A percentile compares a stretch with the other conserved stretches of the same genome.
Evolutionary conservation across 768 basidiomycete genomes (phyloP).

Genomic region (Serendipita sp.): DNA sequence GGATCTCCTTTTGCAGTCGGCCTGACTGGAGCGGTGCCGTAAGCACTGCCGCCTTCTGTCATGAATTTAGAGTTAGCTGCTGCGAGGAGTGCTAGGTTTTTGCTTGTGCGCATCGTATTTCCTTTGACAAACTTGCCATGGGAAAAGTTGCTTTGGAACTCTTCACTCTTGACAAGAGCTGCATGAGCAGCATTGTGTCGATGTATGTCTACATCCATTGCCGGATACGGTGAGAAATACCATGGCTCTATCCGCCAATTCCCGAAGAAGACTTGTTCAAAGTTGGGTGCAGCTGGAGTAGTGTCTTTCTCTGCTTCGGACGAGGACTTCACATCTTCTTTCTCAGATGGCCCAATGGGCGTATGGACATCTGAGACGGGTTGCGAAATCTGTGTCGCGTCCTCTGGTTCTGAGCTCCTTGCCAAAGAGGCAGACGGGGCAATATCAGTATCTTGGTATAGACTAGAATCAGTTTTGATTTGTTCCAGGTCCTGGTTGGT

Average conservation of each 20-base stretch:
- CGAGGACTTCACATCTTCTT: too few relatives aligned
- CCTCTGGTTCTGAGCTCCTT: too few relatives aligned
- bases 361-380: too few relatives aligned
- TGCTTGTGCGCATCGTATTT: conserved; percentile 48
- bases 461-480: too few relatives aligned
- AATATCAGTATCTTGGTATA: too few relatives aligned
- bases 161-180: neutral
- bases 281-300: conserved; percentile 32
- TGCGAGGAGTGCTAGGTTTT: conserved; percentile 13
- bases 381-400: too few relatives aligned
- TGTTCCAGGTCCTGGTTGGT: too few relatives aligned
- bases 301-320: neutral
- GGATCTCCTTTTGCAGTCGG: neutral
- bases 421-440: too few relatives aligned
- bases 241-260: conserved; percentile 79
- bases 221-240: conserved; percentile 27
- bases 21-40: neutral
- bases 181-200: neutral
- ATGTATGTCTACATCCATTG: conserved; percentile 2
- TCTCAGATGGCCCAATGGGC: too few relatives aligned
- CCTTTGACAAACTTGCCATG: conserved; percentile 54
- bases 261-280: conserved; percentile 74
- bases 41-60: conserved; percentile 12
- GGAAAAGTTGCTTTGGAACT: conserved; percentile 63
- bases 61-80: conserved; percentile 13